Conservation (phyloP, 495 filamentous ascomycete species). For the Neurospora pannonica region DNA sequence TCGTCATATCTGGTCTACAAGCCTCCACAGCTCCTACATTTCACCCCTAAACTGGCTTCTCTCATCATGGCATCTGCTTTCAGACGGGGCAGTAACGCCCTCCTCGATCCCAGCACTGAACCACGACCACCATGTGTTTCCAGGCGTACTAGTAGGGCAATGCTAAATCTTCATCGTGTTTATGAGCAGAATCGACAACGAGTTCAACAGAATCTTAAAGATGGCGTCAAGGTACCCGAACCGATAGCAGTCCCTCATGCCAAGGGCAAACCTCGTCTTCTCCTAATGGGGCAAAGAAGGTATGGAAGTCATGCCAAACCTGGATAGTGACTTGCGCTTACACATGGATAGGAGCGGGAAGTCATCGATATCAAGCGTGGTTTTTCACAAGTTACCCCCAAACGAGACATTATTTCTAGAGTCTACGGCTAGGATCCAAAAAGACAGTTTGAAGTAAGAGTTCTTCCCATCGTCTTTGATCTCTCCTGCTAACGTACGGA, state of each 20-base stretch:
- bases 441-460: conserved; percentile 76
- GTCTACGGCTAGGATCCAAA: conserved; percentile 84
- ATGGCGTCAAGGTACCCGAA: conserved; percentile 30
- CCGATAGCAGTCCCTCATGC: conserved; percentile 28
- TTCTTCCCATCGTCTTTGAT: not conserved
- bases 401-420: conserved; percentile 92
- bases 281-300: conserved; percentile 95
- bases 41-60: not conserved
- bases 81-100: conserved; percentile 1
- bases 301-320: conserved; percentile 28
- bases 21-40: not conserved
- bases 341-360: conserved; percentile 72
- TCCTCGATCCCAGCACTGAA: conserved; percentile 14
- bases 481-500: conserved; percentile 7
- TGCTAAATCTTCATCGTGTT: conserved; percentile 46
- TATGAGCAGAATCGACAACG: conserved; percentile 46
- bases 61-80: conserved; percentile 26
- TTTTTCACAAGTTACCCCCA: conserved; percentile 94
- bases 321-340: conserved; percentile 8
- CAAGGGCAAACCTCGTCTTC: conserved; percentile 69
- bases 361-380: conserved; percentile 93
- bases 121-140: conserved; percentile 12
- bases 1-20: not conserved
- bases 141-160: conserved; percentile 35
- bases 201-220: conserved; percentile 26